Evolutionary conservation across 106 monocot genomes (phyloP).

Genomic region (Acorus calamus): DNA sequence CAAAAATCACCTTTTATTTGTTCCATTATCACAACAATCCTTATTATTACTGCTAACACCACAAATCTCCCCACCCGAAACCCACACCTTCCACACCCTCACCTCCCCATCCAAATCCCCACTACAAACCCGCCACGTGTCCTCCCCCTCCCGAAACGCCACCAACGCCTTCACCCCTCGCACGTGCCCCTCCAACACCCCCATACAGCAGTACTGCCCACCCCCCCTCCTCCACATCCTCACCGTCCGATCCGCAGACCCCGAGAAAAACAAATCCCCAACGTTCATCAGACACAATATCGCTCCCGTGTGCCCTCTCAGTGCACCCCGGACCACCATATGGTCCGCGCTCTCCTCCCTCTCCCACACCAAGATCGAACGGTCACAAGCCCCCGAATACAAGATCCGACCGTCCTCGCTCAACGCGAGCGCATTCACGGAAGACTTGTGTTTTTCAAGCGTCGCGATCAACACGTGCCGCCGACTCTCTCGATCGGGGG

Average conservation of each 20-base stretch:
- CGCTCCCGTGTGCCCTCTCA: constrained; percentile 43
- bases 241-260: constrained; percentile 45
- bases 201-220: background rate
- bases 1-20: too few relatives aligned
- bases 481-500: background rate
- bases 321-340: constrained; percentile 25
- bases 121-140: constrained; percentile 40
- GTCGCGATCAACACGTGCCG: constrained; percentile 26
- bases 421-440: constrained; percentile 62
- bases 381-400: constrained; percentile 56
- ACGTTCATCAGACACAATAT: constrained; percentile 36
- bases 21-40: too few relatives aligned
- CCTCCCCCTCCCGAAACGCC: constrained; percentile 9
- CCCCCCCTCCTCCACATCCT: constrained; percentile 36
- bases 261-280: constrained; percentile 29
- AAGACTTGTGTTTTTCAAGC: constrained; percentile 39
- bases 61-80: background rate
- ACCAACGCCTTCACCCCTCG: constrained; percentile 33
- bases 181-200: constrained; percentile 11
- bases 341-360: constrained; percentile 25
- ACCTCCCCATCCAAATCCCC: constrained; percentile 54
- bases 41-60: too few relatives aligned
- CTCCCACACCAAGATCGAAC: constrained; percentile 55
- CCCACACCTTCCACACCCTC: constrained; percentile 32
- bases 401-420: constrained; percentile 34